A percentile compares a stretch with the other conserved stretches of the same genome.
Evolutionary conservation across 2,329 filamentous ascomycete species (phyloP).

Genomic region (Talaromyces atroroseus): DNA sequence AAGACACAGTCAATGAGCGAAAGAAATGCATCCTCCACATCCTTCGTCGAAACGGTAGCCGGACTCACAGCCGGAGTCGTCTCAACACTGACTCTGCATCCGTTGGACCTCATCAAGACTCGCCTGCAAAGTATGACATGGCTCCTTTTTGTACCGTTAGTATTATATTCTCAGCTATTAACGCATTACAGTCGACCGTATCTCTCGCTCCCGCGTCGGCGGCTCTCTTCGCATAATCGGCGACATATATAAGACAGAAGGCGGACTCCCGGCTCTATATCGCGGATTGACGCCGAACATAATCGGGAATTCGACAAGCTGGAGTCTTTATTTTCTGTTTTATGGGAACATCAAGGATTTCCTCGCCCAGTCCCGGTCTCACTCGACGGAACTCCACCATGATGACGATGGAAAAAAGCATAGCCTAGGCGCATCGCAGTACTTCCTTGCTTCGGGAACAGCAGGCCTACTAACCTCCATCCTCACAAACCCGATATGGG

Average conservation of each 20-base stretch:
- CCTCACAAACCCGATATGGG: constrained; percentile 94
- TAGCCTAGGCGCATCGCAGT: constrained; percentile 61
- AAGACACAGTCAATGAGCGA: constrained; percentile 33
- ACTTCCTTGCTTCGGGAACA: constrained; percentile 68
- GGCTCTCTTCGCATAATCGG: constrained; percentile 50
- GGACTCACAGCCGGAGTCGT: constrained; percentile 84
- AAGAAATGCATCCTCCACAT: constrained; percentile 61
- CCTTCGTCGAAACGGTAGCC: constrained; percentile 78
- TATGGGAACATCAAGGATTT: constrained; percentile 56
- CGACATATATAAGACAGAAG: constrained; percentile 50
- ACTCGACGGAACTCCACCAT: constrained; percentile 23
- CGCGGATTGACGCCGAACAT: constrained; percentile 86
- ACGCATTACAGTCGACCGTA: constrained; percentile 41
- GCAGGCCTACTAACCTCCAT: constrained; percentile 70
- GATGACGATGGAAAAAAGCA: constrained; percentile 10
- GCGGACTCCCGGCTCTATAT: constrained; percentile 67
- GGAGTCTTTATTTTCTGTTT: constrained; percentile 87
- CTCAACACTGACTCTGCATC: constrained; percentile 82
- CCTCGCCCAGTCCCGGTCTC: constrained; percentile 27
- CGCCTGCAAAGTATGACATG: constrained; percentile 71
- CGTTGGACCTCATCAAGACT: constrained; percentile 93
- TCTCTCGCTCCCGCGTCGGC: constrained; percentile 44
- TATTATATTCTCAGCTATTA: too few relatives aligned
- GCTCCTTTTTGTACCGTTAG: constrained; percentile 17
- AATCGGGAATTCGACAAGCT: constrained; percentile 81